These are phyloP conservation scores for Diophrys appendiculata DNA, from an alignment of 73 alveolate species.

Conservation along the genomic window DNA sequence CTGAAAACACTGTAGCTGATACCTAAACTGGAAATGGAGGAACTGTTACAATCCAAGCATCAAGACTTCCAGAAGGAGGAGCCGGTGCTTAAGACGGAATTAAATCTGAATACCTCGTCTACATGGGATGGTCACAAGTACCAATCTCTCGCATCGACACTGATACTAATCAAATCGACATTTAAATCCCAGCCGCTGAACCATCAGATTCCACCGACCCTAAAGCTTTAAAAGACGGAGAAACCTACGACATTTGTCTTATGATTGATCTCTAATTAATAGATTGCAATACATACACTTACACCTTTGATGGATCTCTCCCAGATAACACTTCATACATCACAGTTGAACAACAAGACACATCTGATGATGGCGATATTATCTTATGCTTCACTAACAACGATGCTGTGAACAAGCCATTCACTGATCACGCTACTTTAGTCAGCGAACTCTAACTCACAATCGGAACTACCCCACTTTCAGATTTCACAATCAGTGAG, in stretches of 20 bases:
- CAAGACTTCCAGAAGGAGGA: neutral
- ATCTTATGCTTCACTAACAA: too few relatives aligned
- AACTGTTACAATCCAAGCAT: neutral
- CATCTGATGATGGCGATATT: too few relatives aligned
- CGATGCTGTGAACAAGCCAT: too few relatives aligned
- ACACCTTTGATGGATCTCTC: neutral
- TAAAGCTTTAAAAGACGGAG: neutral
- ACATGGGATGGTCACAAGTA: neutral
- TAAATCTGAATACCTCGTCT: neutral
- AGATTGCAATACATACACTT: neutral
- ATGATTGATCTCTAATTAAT: neutral
- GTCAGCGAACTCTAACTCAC: too few relatives aligned
- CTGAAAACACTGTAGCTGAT: neutral
- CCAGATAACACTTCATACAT: too few relatives aligned
- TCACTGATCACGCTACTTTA: too few relatives aligned
- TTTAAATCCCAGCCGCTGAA: neutral
- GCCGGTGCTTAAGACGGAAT: neutral
- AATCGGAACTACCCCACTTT: too few relatives aligned
- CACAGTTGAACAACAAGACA: too few relatives aligned
- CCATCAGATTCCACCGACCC: too few relatives aligned
- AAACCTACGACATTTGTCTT: neutral
- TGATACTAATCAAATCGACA: neutral
- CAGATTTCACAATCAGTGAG: too few relatives aligned
- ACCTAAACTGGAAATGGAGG: conserved; percentile 2
- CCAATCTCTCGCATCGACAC: neutral